Evolutionary conservation across 2,329 filamentous ascomycete genomes (phyloP).

Genomic region (Epichloe aotearoae): DNA sequence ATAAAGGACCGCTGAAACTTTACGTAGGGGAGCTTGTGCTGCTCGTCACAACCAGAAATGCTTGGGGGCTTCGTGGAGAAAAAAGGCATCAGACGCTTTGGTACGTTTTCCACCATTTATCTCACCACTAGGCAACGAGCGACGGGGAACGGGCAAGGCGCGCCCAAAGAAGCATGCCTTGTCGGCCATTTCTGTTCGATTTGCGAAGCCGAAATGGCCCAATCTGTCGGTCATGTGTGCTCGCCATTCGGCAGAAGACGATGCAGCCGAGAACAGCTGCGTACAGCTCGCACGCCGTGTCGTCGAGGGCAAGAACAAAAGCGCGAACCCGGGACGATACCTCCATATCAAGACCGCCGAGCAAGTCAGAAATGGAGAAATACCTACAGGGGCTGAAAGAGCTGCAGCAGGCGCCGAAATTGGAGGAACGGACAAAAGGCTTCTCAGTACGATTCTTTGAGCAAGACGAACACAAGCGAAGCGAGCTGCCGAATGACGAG

Average conservation of each 20-base stretch:
- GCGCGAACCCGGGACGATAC: conserved; percentile 7
- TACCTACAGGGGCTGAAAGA: conserved; percentile 17
- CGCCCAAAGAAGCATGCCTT: conserved; percentile 18
- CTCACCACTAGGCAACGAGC: not conserved
- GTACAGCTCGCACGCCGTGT: conserved; percentile 20
- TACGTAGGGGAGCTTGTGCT: not conserved
- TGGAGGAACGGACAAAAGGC: conserved; percentile 8
- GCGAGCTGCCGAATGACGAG: conserved; percentile 24
- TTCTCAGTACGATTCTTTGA: conserved; percentile 35
- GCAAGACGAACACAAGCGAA: conserved; percentile 25
- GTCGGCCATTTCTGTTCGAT: conserved; percentile 22
- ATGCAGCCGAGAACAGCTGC: conserved; percentile 16
- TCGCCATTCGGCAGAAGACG: conserved; percentile 16
- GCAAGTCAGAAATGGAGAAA: conserved; percentile 14
- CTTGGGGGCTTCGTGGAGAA: not conserved
- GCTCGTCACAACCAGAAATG: no score
- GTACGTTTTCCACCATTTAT: not conserved
- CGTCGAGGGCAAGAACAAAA: conserved; percentile 9
- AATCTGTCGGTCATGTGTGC: conserved; percentile 26
- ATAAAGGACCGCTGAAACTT: conserved; percentile 12
- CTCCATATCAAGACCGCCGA: conserved; percentile 13
- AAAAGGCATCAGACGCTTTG: not conserved
- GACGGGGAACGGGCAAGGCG: not conserved
- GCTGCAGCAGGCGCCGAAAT: conserved; percentile 11
- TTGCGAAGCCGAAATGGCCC: conserved; percentile 20